Evolutionary conservation across 176 grass and related monocot species (phyloP), one percentile per base, ranked within the genome.

Genomic region (Paspalum notatum): DNA sequence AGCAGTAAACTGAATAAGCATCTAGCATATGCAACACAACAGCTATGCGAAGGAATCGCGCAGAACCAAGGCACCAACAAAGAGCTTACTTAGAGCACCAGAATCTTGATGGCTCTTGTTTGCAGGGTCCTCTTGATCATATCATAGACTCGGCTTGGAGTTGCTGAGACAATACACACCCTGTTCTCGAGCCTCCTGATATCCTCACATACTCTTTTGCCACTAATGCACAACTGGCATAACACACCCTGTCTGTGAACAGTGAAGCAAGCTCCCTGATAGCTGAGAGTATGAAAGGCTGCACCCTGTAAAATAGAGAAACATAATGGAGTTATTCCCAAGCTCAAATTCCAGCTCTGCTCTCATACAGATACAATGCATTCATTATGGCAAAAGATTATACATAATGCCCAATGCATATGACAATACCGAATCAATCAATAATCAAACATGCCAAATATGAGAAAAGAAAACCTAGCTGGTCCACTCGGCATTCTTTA

Each of bases 51-150:
- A 32, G 32, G 32, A 32, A 32, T 32, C 32, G 3, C 32, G 32
- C 32, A 32, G 32, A 32, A 32, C 2, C 32, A 32, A 32, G 32
- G 32, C 32, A 32, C 32, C 32, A 32, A 3, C 32, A 32, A 32
- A 32, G 3, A 32, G 32, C 32, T 32, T 32, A 32, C 32, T 32
- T 32, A 32, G 32, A 97, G 81, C 53, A 93, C 49, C 61, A 93
- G 45, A 42, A 97, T 88, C 70, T 89, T 97, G 65, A 97, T 85
- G 41, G 85, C 84, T 82, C 94, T 91, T 48, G 94, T 93, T 11
- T 88, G 88, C 66, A 97, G 76, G n/a, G 88, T 86, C 38, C 94
- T 89, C 67, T 93, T 97, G 72, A 93, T 93, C 90, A 91, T 91
- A 61, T 93, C 88, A 68, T 61, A 85, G 3, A 93, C 91, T 74